phyloP scores from a whole-genome alignment of 805 yeast species.

The Candida pseudofarinosa region DNA sequence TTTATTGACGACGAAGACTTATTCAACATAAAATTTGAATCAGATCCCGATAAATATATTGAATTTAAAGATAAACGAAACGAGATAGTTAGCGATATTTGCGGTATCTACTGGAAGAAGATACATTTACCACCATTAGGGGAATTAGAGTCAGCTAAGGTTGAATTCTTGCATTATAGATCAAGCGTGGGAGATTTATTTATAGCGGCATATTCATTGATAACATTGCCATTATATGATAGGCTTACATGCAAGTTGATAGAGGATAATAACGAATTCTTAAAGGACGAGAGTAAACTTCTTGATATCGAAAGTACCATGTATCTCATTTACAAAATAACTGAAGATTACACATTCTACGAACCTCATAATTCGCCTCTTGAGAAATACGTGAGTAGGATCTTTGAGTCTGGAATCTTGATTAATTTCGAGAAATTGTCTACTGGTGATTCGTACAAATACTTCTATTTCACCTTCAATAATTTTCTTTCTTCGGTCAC shows the following conservation, averaged over 20 bases:
- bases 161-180: constrained; percentile 67
- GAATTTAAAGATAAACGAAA: constrained; percentile 14
- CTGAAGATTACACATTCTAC: constrained; percentile 47
- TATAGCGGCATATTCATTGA: constrained; percentile 63
- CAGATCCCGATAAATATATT: constrained; percentile 10
- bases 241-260: constrained; percentile 37
- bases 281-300: constrained; percentile 15
- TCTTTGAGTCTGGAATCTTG: constrained; percentile 22
- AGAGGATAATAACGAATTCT: constrained; percentile 12
- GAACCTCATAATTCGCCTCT: constrained; percentile 27
- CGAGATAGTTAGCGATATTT: constrained; percentile 46
- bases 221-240: constrained; percentile 50
- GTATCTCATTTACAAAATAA: constrained; percentile 52
- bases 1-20: constrained; percentile 47
- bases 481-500: constrained; percentile 56
- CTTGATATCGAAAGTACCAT: constrained; percentile 58
- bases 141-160: constrained; percentile 27
- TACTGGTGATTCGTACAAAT: constrained; percentile 5
- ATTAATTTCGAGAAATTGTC: constrained; percentile 12
- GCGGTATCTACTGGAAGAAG: constrained; percentile 67
- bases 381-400: constrained; percentile 19
- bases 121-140: constrained; percentile 42
- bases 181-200: constrained; percentile 73
- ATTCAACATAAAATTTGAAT: constrained; percentile 15
- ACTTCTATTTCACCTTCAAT: constrained; percentile 42